Evolutionary conservation across 2,329 filamentous ascomycete genomes (phyloP).

Genomic region (Alternaria conjuncta): DNA sequence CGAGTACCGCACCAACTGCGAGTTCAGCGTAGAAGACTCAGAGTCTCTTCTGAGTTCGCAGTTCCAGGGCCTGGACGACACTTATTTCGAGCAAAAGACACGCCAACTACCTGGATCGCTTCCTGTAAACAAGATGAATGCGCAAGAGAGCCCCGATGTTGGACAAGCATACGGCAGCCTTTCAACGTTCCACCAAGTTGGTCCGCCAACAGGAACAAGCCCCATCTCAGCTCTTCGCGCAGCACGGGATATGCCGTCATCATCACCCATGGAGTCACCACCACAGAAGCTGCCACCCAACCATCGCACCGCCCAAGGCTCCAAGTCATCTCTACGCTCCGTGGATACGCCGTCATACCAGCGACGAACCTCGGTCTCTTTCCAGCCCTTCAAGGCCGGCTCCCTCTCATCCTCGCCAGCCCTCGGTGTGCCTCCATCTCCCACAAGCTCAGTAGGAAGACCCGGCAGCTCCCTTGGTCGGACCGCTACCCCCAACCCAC

Average conservation of each 20-base stretch:
- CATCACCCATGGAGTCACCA: slow-evolving; percentile 58
- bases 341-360: slow-evolving; percentile 60
- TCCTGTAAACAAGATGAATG: slow-evolving; percentile 64
- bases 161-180: slow-evolving; percentile 88
- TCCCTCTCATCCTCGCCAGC: slow-evolving; percentile 88
- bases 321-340: slow-evolving; percentile 58
- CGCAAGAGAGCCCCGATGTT: slow-evolving; percentile 62
- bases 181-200: slow-evolving; percentile 84
- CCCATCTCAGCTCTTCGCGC: slow-evolving; percentile 83
- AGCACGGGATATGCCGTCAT: slow-evolving; percentile 63
- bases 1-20: slow-evolving; percentile 85
- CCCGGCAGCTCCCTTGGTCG: slow-evolving; percentile 32
- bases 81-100: slow-evolving; percentile 78
- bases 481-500: slow-evolving; percentile 29
- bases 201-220: slow-evolving; percentile 77
- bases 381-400: slow-evolving; percentile 95
- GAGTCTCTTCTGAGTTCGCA: slow-evolving; percentile 90
- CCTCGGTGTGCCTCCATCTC: slow-evolving; percentile 60
- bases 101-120: slow-evolving; percentile 75
- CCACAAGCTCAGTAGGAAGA: slow-evolving; percentile 56
- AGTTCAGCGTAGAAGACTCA: slow-evolving; percentile 88
- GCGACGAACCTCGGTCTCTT: slow-evolving; percentile 83
- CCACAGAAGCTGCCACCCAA: slow-evolving; percentile 58
- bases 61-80: slow-evolving; percentile 90
- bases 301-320: slow-evolving; percentile 54